Base-by-base conservation (phyloP, 139 green algal genomes). In the Closterium sp. region DNA sequence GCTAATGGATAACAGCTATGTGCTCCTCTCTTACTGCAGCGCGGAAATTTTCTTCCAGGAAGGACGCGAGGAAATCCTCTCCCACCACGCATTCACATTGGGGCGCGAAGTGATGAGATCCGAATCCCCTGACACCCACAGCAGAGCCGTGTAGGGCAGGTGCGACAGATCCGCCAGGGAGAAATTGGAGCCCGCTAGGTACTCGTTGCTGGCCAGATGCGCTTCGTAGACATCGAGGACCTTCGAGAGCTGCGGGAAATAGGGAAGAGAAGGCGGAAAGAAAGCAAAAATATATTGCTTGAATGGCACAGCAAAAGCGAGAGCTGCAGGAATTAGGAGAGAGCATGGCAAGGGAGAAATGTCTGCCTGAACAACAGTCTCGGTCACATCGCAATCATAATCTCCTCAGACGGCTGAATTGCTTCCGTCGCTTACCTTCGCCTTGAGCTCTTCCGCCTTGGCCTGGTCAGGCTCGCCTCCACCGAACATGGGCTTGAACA, bases 151-250 rank as follows among this genome's bases (percentile, higher is more conserved):
- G 85, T 94, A 95, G 5, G 92, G 45, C 29, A 95, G 91, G 85
- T 95, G 92, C 9, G 28, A 93, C 31, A 95, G 86, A 32, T 95
- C 92, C 28, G 92, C 92, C 21, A 95, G 45, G 5, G 91, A 85
- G 92, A 94, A 95, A 42, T 89, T 89, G 86, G 50, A 45, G 2
- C 90, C 90, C 10, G 92, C 91, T 10, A 95, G 85, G 92, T 95
- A 95, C 87, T 93, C 30, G 27, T 91, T 92, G 42, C 94, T 87
- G 27, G 91, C 90, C 73, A 95, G 28, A 31, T 95, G 92, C 1
- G 22, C 28, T 86, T 95, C 92, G 85, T 95, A 95, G 10, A 95
- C 32, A 86, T 95, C 92, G 29, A 95, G 91, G 6, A 95, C 92
- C 24, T 93, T 30, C 2, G 34, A 30, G 17, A 94, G 88, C 88